Evolutionary conservation across 106 monocot genomes (phyloP).

Genomic region (Dendrobium catenatum): DNA sequence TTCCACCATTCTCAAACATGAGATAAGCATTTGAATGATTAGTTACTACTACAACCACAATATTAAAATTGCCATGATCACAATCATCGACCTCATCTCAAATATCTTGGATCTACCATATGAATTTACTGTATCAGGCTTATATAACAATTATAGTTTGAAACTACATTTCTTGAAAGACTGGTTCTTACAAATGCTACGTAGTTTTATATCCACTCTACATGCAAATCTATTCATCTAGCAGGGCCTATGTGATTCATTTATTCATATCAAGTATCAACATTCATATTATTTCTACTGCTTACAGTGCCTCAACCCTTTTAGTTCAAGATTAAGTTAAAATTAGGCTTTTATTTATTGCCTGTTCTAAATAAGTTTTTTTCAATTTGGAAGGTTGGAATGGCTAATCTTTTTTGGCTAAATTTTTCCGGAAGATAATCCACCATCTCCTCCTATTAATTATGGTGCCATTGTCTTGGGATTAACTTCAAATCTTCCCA

Average conservation of each 20-base stretch:
- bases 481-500: neutral
- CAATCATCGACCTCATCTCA: neutral
- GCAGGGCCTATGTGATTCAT: neutral
- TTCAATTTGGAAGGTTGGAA: neutral
- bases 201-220: neutral
- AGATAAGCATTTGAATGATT: neutral
- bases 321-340: neutral
- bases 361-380: neutral
- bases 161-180: neutral
- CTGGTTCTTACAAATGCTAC: neutral
- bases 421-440: neutral
- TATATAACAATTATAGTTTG: neutral
- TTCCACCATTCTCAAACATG: neutral
- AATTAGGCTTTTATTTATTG: neutral
- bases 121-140: neutral
- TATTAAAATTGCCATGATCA: neutral
- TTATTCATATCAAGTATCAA: neutral
- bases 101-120: neutral
- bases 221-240: neutral
- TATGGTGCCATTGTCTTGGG: neutral
- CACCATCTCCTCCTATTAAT: neutral
- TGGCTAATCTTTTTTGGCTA: neutral
- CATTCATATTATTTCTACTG: neutral
- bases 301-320: neutral
- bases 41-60: neutral